These are phyloP conservation scores for Durio zibethinus DNA, from an alignment of 345 rosid genomes.

Conservation along the genomic window DNA sequence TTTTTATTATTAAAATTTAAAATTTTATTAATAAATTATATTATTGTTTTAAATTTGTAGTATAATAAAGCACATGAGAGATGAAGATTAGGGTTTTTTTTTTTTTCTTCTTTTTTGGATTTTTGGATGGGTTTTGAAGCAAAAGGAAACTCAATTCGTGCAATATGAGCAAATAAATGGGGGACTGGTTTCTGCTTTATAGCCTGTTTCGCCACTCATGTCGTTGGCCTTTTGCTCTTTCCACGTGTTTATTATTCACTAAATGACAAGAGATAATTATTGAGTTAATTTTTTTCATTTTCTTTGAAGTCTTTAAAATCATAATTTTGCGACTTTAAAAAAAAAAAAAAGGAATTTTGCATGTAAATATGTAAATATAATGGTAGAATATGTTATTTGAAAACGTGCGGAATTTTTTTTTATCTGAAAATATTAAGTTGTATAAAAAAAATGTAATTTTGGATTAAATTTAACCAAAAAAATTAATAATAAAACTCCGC, in stretches of 20 bases:
- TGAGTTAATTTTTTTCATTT: not conserved
- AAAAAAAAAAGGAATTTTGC: no score
- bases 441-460: not conserved
- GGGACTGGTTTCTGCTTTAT: slow-evolving; percentile 9
- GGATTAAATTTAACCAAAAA: not conserved
- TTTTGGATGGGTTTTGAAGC: not conserved
- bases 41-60: no score
- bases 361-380: not conserved
- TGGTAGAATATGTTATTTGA: not conserved
- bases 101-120: not conserved
- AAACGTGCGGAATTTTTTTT: not conserved
- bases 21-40: no score
- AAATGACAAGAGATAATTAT: slow-evolving; percentile 16
- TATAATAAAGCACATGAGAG: no score
- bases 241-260: slow-evolving; percentile 16
- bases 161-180: slow-evolving; percentile 7
- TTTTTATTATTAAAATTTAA: no score
- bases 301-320: not conserved
- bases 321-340: no score
- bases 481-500: slow-evolving; percentile 5
- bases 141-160: not conserved
- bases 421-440: not conserved
- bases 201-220: slow-evolving; percentile 51
- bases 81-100: no score
- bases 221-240: slow-evolving; percentile 26